Percentiles rank a stretch among this genome's conserved stretches.
These are phyloP conservation scores for Cladophialophora carrionii DNA, from an alignment of 2,329 filamentous ascomycete genomes.

Conservation along the genomic window DNA sequence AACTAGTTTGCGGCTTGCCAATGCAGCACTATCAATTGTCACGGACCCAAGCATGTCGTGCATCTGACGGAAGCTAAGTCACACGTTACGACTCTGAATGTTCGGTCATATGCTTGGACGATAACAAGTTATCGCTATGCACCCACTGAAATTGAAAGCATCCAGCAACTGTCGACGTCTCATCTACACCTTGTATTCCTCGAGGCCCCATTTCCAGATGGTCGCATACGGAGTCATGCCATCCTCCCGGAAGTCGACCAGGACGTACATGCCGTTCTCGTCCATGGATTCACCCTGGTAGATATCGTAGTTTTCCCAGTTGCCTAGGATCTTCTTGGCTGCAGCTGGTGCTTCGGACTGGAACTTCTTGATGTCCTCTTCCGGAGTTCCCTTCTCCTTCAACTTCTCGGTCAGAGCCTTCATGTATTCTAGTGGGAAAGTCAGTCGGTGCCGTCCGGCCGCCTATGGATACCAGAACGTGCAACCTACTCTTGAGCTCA, in stretches of 20 bases:
- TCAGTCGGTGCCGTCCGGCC: constrained; percentile 8
- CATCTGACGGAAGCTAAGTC: not conserved
- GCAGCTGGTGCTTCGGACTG: constrained; percentile 73
- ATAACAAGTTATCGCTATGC: constrained; percentile 20
- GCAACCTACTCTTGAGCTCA: constrained; percentile 78
- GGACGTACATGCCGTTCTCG: constrained; percentile 84
- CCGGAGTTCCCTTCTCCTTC: constrained; percentile 63
- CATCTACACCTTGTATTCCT: constrained; percentile 83
- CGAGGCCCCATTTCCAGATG: constrained; percentile 93
- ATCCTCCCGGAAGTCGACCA: constrained; percentile 77
- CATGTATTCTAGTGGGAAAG: constrained; percentile 70
- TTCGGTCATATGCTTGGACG: constrained; percentile 23
- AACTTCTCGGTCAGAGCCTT: constrained; percentile 79
- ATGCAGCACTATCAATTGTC: not conserved
- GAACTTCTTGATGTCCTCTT: constrained; percentile 74
- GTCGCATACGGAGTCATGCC: constrained; percentile 86
- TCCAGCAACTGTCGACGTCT: constrained; percentile 10
- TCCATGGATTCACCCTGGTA: constrained; percentile 91
- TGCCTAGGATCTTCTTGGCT: constrained; percentile 82
- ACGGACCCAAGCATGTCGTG: not conserved
- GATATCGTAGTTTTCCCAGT: constrained; percentile 97
- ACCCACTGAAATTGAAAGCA: constrained; percentile 10
- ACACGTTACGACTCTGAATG: constrained; percentile 16
- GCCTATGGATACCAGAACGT: not conserved
- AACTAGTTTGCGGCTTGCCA: not conserved